Evolutionary conservation across 345 rosid genomes (phyloP).

Genomic region (Euclidium syriacum): DNA sequence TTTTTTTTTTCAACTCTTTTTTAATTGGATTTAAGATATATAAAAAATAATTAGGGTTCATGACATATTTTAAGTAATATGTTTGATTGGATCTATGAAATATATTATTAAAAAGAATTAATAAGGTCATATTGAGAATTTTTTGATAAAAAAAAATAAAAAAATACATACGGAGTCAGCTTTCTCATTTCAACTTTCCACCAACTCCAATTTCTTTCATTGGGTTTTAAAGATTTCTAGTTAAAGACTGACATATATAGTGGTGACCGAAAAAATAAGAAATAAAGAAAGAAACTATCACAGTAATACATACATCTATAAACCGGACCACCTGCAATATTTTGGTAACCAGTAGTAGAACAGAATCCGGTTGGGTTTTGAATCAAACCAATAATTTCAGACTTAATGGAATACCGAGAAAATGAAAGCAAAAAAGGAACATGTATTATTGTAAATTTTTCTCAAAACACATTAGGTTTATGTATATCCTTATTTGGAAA

Average conservation of each 20-base stretch:
- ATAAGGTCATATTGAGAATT: too few species aligned
- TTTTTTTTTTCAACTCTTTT: neutral
- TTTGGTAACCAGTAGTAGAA: too few species aligned
- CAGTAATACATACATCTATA: too few species aligned
- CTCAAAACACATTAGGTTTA: slow-evolving; percentile 13
- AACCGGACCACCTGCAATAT: too few species aligned
- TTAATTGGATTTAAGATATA: neutral
- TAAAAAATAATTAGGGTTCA: neutral
- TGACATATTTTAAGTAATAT: neutral
- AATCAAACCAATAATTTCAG: neutral
- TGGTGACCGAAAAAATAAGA: too few species aligned
- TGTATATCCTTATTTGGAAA: slow-evolving; percentile 20
- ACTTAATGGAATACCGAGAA: neutral
- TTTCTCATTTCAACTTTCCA: slow-evolving; percentile 1
- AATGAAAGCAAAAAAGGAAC: too few species aligned
- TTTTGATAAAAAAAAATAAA: too few species aligned
- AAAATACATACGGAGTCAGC: neutral
- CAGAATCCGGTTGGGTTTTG: too few species aligned
- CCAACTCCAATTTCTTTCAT: slow-evolving; percentile 3
- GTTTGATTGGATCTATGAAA: too few species aligned
- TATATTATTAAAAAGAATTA: too few species aligned
- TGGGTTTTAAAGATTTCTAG: neutral
- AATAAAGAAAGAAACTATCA: too few species aligned
- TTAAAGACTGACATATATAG: too few species aligned
- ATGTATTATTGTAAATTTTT: neutral